Base-by-base conservation (phyloP, 1,284 basidiomycete genomes). In the Boletellus deceptivus region DNA sequence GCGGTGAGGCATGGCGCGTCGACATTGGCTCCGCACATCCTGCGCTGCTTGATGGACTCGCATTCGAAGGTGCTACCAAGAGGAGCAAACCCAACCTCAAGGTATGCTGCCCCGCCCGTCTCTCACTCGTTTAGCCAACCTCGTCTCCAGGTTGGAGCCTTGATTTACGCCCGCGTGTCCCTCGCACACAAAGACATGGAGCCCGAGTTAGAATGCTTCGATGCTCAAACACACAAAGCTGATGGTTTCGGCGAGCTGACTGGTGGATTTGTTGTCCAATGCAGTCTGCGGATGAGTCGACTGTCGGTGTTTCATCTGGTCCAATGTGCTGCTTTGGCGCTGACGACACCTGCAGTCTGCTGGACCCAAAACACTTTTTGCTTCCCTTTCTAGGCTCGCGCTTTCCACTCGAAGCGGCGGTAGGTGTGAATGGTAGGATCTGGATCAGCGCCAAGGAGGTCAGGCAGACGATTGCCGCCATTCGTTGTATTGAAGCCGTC, bases 171-270 rank as follows among this genome's bases (percentile, higher is more conserved):
- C 2, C 82, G 91, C 39, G 84, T 93, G 29, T 91, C 89, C 10
- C 71, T 93, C 22, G 91, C 91, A 14, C 88, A 92, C 61, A 90
- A 89, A 62, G 90, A 93, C 64, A 91, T 92, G 84, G 91, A 93
- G 47, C 91, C 91, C 2, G 91, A 93, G 61, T 72, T 93, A 5
- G 89, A 92, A 63, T 93, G 91, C 64, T 91, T 92, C 61, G 88
- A 93, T 62, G 88, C 89, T 4, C 86, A 91, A 59, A 90, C 88
- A 27, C 83, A 79, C 58, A 93, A 93, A 68, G 73, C 89, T 0
- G 86, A 87, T 55, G 91, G 89, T 0, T 93, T 88, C 58, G 91
- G 91, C 2, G 90, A 91, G 59, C 76, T 93, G 22, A 88, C 85
- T 54, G 85, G 83, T 9, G 91, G 91, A 2, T 91, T 91, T 59